Conservation (phyloP, 768 basidiomycete genomes). For the Trametes meyenii region DNA sequence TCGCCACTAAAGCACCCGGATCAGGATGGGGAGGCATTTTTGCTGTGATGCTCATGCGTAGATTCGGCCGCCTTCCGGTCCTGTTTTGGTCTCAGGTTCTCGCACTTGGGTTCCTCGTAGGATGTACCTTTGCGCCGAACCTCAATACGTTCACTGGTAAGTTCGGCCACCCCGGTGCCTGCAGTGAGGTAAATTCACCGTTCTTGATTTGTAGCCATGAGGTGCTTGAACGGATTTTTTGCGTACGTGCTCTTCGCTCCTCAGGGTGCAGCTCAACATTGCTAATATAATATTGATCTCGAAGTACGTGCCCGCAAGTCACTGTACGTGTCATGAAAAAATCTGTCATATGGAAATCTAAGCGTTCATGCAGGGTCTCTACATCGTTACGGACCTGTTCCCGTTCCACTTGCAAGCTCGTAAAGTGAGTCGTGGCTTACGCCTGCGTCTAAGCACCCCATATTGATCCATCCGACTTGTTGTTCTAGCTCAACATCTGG, state of each 20-base stretch:
- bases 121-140: conserved; percentile 59
- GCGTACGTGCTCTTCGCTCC: conserved; percentile 38
- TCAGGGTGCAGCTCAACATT: no score
- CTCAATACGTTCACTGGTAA: conserved; percentile 59
- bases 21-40: conserved; percentile 63
- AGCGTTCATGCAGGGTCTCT: conserved; percentile 47
- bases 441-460: not conserved
- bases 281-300: not conserved
- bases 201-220: conserved; percentile 46
- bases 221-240: conserved; percentile 63
- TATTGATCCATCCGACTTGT: not conserved
- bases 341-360: not conserved
- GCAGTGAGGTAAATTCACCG: not conserved
- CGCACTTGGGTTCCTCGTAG: conserved; percentile 59
- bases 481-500: conserved; percentile 61
- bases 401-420: conserved; percentile 72
- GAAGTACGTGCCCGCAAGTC: conserved; percentile 61
- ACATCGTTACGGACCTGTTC: conserved; percentile 63
- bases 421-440: conserved; percentile 43
- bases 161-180: not conserved
- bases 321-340: conserved; percentile 36
- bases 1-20: not conserved
- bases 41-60: conserved; percentile 65
- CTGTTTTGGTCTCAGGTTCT: conserved; percentile 72
- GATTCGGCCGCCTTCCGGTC: conserved; percentile 64